Evolutionary conservation across 352 stramenopile genomes (phyloP).

Genomic region (Phytophthora syringae): DNA sequence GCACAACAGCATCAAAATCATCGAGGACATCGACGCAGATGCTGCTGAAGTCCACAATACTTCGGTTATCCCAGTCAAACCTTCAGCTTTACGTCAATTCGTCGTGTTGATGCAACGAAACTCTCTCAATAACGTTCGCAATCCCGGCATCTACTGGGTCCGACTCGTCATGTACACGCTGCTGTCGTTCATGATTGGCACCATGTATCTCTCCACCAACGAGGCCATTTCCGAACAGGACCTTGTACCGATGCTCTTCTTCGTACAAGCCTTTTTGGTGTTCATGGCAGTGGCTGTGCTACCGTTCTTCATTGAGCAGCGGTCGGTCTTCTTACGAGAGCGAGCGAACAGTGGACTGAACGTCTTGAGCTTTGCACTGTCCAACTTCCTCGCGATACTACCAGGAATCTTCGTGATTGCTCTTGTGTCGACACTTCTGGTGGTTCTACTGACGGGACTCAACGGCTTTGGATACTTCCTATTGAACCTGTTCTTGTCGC

Average conservation of each 20-base stretch:
- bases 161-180: slow-evolving; percentile 74
- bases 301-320: slow-evolving; percentile 85
- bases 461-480: slow-evolving; percentile 61
- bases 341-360: slow-evolving; percentile 51
- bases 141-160: slow-evolving; percentile 75
- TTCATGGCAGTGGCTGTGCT: slow-evolving; percentile 90
- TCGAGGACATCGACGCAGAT: slow-evolving; percentile 17
- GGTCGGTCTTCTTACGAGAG: slow-evolving; percentile 84
- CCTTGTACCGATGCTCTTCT: slow-evolving; percentile 79
- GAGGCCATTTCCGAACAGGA: slow-evolving; percentile 28
- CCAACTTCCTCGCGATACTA: slow-evolving; percentile 68
- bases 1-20: slow-evolving; percentile 12
- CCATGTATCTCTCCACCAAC: slow-evolving; percentile 65
- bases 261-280: slow-evolving; percentile 87
- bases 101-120: slow-evolving; percentile 57
- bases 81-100: slow-evolving; percentile 55
- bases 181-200: slow-evolving; percentile 69
- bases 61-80: slow-evolving; percentile 32
- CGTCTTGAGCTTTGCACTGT: slow-evolving; percentile 66
- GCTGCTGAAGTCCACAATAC: not conserved
- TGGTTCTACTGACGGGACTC: slow-evolving; percentile 52
- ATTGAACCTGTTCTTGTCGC: slow-evolving; percentile 67
- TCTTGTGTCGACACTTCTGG: slow-evolving; percentile 46
- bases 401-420: slow-evolving; percentile 69
- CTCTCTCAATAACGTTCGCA: slow-evolving; percentile 65